These are phyloP conservation scores for Nadsonia fulvescens DNA, from an alignment of 805 yeast genomes.

Conservation along the genomic window DNA sequence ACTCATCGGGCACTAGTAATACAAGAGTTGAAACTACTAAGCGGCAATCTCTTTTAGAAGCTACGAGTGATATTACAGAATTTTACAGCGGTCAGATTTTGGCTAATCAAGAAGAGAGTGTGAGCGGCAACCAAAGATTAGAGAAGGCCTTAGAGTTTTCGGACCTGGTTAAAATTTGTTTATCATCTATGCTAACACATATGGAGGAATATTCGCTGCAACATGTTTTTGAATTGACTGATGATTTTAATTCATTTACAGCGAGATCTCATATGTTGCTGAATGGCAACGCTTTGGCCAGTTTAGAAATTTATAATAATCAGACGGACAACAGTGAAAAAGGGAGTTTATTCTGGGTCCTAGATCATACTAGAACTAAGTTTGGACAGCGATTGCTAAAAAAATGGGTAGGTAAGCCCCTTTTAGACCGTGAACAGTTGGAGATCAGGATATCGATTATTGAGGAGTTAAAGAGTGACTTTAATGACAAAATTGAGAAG, in stretches of 20 bases:
- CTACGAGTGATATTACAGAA: too few species aligned
- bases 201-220: constrained; percentile 47
- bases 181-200: constrained; percentile 32
- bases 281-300: constrained; percentile 46
- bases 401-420: constrained; percentile 63
- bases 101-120: too few species aligned
- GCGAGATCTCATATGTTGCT: constrained; percentile 31
- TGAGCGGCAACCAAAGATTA: too few species aligned
- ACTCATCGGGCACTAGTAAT: too few species aligned
- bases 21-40: too few species aligned
- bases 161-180: constrained; percentile 19
- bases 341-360: constrained; percentile 65
- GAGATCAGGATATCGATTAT: too few species aligned
- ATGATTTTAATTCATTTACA: constrained; percentile 36
- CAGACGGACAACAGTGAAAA: constrained; percentile 32
- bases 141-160: constrained; percentile 12
- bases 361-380: constrained; percentile 64
- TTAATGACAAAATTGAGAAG: constrained; percentile 13
- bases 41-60: too few species aligned
- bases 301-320: constrained; percentile 61
- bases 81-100: too few species aligned
- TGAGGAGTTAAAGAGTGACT: constrained; percentile 7
- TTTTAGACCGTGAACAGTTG: too few species aligned
- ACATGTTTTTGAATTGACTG: constrained; percentile 31
- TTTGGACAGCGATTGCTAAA: constrained; percentile 54